Percentiles rank a stretch among this genome's conserved stretches.
Conservation (phyloP, 2,329 filamentous ascomycete species). For the Plectosphaerella sp. region DNA sequence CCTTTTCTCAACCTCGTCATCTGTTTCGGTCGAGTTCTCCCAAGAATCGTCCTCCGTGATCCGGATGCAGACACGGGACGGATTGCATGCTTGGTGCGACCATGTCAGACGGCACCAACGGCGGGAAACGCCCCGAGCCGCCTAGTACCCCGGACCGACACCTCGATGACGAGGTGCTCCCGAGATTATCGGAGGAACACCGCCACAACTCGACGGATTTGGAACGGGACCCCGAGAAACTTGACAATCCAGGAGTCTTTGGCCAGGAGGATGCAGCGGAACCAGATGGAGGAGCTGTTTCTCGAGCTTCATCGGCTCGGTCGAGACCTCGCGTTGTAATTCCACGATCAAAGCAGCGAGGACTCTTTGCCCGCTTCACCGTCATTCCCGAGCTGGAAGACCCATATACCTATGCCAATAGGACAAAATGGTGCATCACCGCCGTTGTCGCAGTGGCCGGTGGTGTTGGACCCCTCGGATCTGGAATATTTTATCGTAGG, state of each 20-base stretch:
- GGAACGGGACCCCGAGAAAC: slow-evolving; percentile 1
- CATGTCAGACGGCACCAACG: not conserved
- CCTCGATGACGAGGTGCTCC: not conserved
- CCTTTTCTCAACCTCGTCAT: no score
- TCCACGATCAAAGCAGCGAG: slow-evolving; percentile 52
- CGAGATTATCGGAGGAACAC: not conserved
- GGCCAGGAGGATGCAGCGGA: no score
- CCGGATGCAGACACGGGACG: not conserved
- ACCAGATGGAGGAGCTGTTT: slow-evolving; percentile 8
- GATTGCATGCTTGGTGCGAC: not conserved
- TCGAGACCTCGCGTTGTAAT: slow-evolving; percentile 34
- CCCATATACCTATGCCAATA: slow-evolving; percentile 67
- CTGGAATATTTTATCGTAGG: slow-evolving; percentile 77
- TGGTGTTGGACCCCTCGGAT: slow-evolving; percentile 76
- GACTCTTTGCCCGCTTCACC: slow-evolving; percentile 66
- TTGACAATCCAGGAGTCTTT: no score
- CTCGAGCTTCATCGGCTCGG: slow-evolving; percentile 32
- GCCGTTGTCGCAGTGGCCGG: slow-evolving; percentile 72
- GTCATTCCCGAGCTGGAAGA: slow-evolving; percentile 75
- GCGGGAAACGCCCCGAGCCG: not conserved
- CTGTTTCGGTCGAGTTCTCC: no score
- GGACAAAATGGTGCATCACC: slow-evolving; percentile 82
- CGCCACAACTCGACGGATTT: not conserved
- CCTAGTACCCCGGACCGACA: not conserved
- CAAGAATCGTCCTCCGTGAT: not conserved